Base-by-base conservation (phyloP, 305 asterid genomes). In the Fraxinus latifolia region DNA sequence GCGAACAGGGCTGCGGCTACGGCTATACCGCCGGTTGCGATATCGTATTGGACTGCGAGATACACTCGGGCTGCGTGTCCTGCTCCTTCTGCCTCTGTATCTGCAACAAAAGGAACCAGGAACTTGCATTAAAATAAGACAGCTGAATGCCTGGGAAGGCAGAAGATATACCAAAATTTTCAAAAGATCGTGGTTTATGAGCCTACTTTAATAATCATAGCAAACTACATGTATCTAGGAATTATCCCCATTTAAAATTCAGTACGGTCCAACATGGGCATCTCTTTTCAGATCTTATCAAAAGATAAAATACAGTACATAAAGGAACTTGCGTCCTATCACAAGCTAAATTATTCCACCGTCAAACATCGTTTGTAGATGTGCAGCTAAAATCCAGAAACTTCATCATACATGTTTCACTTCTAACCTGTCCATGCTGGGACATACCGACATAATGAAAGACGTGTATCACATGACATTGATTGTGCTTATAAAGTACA, bases 11-110 rank as follows among this genome's bases (percentile, higher is more conserved):
- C 91, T 90, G 0, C 31, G 70, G 70, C 58, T 47, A 15, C 91
- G 93, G 86, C 97, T 92, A 76, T 94, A 85, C 60, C 93, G 98
- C 8, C 97, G 94, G 77, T 67, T 77, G 60, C 97, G 99, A 80
- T 91, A 89, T 58, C 96, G 97, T 77, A 90, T 85, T 60, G 99
- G 99, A 77, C 98, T 96, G 71, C 90, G 94, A 2, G 99, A 95
- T 23, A 79, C 80, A 34, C 94, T 91, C 1, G 89, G 89, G 44
- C 97, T 96, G 81, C 93, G 94, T 83, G 86, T 90, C 83, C 95
- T 85, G 82, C 99, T 94, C 84, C 98, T 91, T 84, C 97, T 86
- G 77, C 94, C 90, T 82, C 98, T 90, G 86, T 88, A 92, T 81
- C 99, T 96, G 97, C 85, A 91, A 68, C 55, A 78, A 27, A 42